phyloP scores from a whole-genome alignment of 768 basidiomycete genomes.

The Naganishia vaughanmartiniae region DNA sequence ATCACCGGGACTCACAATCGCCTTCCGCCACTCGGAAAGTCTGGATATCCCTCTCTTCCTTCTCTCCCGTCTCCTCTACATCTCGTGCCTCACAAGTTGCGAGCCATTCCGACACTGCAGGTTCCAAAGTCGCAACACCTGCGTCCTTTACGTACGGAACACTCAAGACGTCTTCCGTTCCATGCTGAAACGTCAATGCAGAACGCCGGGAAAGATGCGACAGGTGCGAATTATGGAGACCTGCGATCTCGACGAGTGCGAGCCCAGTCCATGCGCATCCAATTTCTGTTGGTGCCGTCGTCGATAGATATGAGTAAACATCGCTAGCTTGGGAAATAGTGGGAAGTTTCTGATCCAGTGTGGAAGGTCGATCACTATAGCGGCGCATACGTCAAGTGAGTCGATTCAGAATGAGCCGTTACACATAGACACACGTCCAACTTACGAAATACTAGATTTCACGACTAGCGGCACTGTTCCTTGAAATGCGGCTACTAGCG shows the following conservation, averaged over 20 bases:
- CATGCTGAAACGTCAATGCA: constrained; percentile 1
- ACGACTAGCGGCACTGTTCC: constrained; percentile 23
- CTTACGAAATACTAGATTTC: constrained; percentile 11
- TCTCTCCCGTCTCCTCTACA: constrained; percentile 12
- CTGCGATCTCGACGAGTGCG: constrained; percentile 10
- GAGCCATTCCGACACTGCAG: constrained; percentile 2
- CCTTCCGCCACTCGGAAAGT: constrained; percentile 7
- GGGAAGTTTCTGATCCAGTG: neutral
- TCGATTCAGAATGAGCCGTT: neutral
- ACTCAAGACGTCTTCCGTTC: neutral
- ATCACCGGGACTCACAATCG: constrained; percentile 1
- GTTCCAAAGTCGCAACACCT: neutral
- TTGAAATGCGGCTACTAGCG: constrained; percentile 10
- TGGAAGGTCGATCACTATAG: neutral
- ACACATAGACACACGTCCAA: neutral
- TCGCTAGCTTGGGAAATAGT: constrained; percentile 1
- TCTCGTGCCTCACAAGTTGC: constrained; percentile 6
- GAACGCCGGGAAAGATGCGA: constrained; percentile 7
- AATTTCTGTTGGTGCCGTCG: neutral
- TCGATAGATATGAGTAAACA: neutral
- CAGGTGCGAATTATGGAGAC: constrained; percentile 4
- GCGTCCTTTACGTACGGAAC: constrained; percentile 7
- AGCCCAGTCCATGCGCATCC: constrained; percentile 14
- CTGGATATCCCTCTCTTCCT: neutral
- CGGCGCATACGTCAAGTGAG: too few relatives aligned